phyloP scores from a whole-genome alignment of 1,284 basidiomycete genomes.

The Marasmius fiardii region DNA sequence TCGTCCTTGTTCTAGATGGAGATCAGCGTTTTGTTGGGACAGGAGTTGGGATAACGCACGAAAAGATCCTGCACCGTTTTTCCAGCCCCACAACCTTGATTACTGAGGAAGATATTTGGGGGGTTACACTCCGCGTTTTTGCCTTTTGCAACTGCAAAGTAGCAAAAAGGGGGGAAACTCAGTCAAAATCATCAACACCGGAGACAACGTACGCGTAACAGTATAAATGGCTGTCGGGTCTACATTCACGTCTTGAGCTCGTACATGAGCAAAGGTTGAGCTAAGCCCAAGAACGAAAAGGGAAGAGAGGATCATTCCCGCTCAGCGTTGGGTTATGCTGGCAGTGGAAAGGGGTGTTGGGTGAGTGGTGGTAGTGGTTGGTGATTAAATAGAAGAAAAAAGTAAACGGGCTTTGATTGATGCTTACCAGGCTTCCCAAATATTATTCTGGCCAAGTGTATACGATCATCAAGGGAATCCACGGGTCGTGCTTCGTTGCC shows the following conservation, averaged over 20 bases:
- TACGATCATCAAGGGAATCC: too few species aligned
- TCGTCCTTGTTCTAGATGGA: background rate
- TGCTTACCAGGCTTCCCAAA: too few species aligned
- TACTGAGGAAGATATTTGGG: background rate
- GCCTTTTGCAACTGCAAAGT: background rate
- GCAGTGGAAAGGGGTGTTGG: too few species aligned
- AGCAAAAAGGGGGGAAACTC: background rate
- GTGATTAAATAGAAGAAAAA: too few species aligned
- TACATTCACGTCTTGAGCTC: background rate
- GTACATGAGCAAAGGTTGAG: background rate
- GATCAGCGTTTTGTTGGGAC: background rate
- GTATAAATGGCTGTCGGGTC: background rate
- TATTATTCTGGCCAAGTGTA: too few species aligned
- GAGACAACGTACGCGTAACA: background rate
- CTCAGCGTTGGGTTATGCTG: too few species aligned
- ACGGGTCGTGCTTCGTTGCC: too few species aligned
- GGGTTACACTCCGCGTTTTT: background rate
- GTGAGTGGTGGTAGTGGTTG: too few species aligned
- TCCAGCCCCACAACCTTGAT: background rate
- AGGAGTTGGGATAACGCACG: background rate
- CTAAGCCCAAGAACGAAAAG: background rate
- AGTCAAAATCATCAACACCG: background rate
- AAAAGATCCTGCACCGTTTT: background rate
- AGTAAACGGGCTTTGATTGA: too few species aligned
- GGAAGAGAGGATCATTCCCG: background rate